Conservation (phyloP, 2,329 filamentous ascomycete genomes). For the Fragosphaeria purpurea region DNA sequence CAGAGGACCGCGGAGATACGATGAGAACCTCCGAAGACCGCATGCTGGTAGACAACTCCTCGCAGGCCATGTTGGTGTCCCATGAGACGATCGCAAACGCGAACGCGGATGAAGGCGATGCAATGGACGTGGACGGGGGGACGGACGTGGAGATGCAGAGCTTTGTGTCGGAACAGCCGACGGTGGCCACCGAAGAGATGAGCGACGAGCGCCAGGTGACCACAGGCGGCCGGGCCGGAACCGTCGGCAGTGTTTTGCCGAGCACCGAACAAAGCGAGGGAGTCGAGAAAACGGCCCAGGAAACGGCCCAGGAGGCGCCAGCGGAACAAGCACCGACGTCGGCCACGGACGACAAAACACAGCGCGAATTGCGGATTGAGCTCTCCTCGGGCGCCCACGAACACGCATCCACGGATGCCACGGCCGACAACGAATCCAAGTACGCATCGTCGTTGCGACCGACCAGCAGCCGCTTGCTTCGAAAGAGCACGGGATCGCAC, state of each 20-base stretch:
- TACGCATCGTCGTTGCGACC: conserved; percentile 8
- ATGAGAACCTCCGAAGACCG: not conserved
- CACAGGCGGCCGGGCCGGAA: no score
- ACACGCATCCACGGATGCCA: no score
- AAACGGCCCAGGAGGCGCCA: no score
- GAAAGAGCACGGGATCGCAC: conserved; percentile 2
- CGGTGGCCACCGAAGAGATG: not conserved
- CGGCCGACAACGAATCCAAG: no score
- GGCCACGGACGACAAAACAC: no score
- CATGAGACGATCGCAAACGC: no score
- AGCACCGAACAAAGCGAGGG: no score
- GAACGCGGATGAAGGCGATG: conserved; percentile 1
- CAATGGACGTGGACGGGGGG: conserved; percentile 10
- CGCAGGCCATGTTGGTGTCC: no score
- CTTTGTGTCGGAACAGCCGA: conserved; percentile 1
- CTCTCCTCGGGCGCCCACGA: no score
- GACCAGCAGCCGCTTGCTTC: not conserved
- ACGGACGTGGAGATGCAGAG: conserved; percentile 12
- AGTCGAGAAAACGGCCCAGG: not conserved
- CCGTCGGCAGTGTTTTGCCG: no score
- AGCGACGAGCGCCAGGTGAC: not conserved
- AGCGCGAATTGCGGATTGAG: no score
- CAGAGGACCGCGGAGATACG: not conserved
- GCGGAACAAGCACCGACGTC: no score
- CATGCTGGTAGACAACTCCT: not conserved